Percentiles rank a stretch among this genome's conserved stretches.
Conservation (phyloP, 2,329 filamentous ascomycete genomes). For the Hypoxylon sp. region DNA sequence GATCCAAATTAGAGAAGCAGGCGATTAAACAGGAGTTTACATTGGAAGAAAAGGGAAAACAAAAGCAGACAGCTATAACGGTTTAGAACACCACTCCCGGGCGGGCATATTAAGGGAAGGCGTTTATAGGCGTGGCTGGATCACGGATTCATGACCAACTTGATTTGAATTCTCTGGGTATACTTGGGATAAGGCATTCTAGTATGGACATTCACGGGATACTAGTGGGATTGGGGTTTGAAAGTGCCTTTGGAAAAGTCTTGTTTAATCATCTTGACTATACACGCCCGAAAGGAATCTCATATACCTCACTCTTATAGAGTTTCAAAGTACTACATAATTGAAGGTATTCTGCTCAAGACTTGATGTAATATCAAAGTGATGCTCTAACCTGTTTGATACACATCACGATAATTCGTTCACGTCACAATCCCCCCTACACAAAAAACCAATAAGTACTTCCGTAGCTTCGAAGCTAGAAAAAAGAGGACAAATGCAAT, state of each 20-base stretch:
- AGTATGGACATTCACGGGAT: slow-evolving; percentile 12
- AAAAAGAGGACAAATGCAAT: too few species aligned
- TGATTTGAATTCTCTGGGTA: slow-evolving; percentile 1
- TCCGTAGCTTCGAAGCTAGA: too few species aligned
- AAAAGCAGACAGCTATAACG: slow-evolving; percentile 2
- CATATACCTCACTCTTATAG: too few species aligned
- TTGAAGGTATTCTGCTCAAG: too few species aligned
- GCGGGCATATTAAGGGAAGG: slow-evolving; percentile 10
- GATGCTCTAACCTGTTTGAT: too few species aligned
- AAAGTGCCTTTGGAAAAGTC: slow-evolving; percentile 1
- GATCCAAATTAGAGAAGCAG: slow-evolving; percentile 36
- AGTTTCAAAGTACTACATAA: too few species aligned
- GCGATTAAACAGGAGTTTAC: slow-evolving; percentile 30
- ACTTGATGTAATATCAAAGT: too few species aligned
- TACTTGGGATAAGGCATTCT: slow-evolving; percentile 8
- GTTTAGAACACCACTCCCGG: slow-evolving; percentile 2
- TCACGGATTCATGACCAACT: not conserved
- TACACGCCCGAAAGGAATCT: too few species aligned
- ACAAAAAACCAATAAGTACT: too few species aligned
- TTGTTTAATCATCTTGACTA: slow-evolving; percentile 1
- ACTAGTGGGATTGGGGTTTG: slow-evolving; percentile 6
- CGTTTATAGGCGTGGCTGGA: slow-evolving; percentile 18
- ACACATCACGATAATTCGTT: too few species aligned
- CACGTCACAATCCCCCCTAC: too few species aligned
- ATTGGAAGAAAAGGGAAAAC: slow-evolving; percentile 32